Percentiles rank a stretch among this genome's conserved stretches.
phyloP scores from a whole-genome alignment of 169 alveolate species.

The Cryptosporidium ubiquitum region DNA sequence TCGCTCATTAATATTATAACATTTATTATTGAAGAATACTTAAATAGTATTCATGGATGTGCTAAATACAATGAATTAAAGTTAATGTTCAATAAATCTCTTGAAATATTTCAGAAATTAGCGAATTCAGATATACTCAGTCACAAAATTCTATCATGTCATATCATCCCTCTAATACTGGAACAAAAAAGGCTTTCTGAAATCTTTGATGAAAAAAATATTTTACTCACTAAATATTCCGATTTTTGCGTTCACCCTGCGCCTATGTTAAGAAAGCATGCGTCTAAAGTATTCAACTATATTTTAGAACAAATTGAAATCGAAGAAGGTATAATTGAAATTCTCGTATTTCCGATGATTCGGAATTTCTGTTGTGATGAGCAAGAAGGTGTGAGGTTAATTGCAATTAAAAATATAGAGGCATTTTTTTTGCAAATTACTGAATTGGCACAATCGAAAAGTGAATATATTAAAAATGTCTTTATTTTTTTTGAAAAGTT shows the following conservation, averaged over 20 bases:
- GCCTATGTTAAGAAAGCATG: constrained; percentile 64
- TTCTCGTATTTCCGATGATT: constrained; percentile 47
- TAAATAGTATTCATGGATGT: neutral
- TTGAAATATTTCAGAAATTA: constrained; percentile 20
- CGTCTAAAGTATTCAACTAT: constrained; percentile 27
- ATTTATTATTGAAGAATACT: constrained; percentile 24
- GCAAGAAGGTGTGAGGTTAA: constrained; percentile 56
- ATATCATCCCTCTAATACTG: constrained; percentile 39
- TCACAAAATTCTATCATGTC: constrained; percentile 53
- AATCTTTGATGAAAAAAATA: constrained; percentile 41
- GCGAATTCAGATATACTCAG: constrained; percentile 49
- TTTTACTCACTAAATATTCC: constrained; percentile 12
- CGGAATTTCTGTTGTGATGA: constrained; percentile 53
- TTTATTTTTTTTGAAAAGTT: constrained; percentile 7
- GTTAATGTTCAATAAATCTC: constrained; percentile 17
- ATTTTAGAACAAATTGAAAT: constrained; percentile 56
- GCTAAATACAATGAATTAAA: neutral
- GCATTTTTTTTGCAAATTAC: constrained; percentile 26
- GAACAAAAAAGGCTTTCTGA: constrained; percentile 39
- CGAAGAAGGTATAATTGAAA: constrained; percentile 23
- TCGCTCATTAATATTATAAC: constrained; percentile 32
- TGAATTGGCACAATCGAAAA: neutral
- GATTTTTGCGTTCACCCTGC: constrained; percentile 62
- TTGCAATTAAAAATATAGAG: constrained; percentile 26
- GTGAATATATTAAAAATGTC: neutral